Percentiles rank a stretch among this genome's conserved stretches.
phyloP scores from a whole-genome alignment of 495 filamentous ascomycete species.

The Trichoderma asperelloides region DNA sequence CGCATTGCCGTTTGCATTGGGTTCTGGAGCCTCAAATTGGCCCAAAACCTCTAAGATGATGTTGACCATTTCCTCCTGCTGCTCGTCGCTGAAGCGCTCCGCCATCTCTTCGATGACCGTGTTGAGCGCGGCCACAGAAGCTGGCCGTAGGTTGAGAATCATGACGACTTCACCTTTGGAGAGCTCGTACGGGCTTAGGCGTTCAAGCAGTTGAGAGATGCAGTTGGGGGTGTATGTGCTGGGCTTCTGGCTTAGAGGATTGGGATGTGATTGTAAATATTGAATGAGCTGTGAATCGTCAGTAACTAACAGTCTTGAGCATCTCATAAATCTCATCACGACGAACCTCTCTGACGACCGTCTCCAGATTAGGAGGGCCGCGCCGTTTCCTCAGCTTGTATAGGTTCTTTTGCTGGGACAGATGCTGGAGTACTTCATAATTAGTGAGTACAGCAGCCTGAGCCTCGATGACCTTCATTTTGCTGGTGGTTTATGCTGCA shows the following conservation, averaged over 20 bases:
- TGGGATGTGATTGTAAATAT: slow-evolving; percentile 28
- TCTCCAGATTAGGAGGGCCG: slow-evolving; percentile 31
- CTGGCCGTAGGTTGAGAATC: slow-evolving; percentile 37
- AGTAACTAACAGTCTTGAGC: background rate
- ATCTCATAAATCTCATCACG: background rate
- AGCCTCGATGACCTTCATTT: slow-evolving; percentile 42
- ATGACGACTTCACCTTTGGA: slow-evolving; percentile 38
- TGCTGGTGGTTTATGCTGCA: slow-evolving; percentile 13
- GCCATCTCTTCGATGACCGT: slow-evolving; percentile 37
- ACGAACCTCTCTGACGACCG: slow-evolving; percentile 22
- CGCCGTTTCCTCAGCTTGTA: slow-evolving; percentile 32
- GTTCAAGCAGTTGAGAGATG: slow-evolving; percentile 28
- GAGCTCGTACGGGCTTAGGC: slow-evolving; percentile 28
- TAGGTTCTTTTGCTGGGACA: slow-evolving; percentile 28
- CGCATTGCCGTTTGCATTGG: slow-evolving; percentile 14
- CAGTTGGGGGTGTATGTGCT: slow-evolving; percentile 23
- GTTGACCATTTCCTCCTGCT: slow-evolving; percentile 32
- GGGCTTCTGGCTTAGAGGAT: slow-evolving; percentile 34
- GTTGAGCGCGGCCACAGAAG: slow-evolving; percentile 25
- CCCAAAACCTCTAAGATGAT: slow-evolving; percentile 36
- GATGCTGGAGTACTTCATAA: slow-evolving; percentile 39
- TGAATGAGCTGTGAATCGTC: background rate
- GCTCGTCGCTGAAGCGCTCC: slow-evolving; percentile 32
- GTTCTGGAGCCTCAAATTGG: slow-evolving; percentile 19
- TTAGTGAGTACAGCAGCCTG: slow-evolving; percentile 39